Base-by-base conservation (phyloP, 164 flowering plant genomes). In the Akebia trifoliata region DNA sequence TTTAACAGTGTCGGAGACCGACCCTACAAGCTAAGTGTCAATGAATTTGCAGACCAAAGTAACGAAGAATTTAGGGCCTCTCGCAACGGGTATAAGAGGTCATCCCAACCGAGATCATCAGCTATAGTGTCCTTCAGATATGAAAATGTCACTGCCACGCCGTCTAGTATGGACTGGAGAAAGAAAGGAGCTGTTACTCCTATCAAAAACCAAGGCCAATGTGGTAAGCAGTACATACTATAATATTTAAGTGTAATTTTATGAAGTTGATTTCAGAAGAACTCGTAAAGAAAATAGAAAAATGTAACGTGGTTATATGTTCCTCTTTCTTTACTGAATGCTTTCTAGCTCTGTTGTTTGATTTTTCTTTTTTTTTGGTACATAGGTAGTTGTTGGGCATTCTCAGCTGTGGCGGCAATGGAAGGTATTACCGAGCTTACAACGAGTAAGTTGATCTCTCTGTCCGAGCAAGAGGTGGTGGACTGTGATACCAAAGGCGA, bases 341-440 rank as follows among this genome's bases (percentile, higher is more conserved):
- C n/a, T n/a, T n/a, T n/a, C n/a, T n/a, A n/a, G n/a, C n/a, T n/a
- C n/a, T n/a, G n/a, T n/a, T n/a, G n/a, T n/a, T n/a, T n/a, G n/a
- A n/a, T n/a, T n/a, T n/a, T n/a, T n/a, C n/a, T n/a, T 8, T 36
- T 25, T 36, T n/a, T n/a, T n/a, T n/a, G n/a, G 0, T 35, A 22
- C 18, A 15, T 14, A 70, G 70, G 74, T n/a, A n/a, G n/a, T n/a
- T n/a, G n/a, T 31, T 74, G 77, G 77, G 74, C 77, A n/a, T 74
- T 74, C 39, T 70, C 75, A 12, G 50, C 71, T 2, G 69, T 65
- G n/a, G 73, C 61, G 3, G 76, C 76, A 0, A 39, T 54, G 20
- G 79, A 72, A 56, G 74, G 76, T 4, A 50, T 64, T 2, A 57
- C 26, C 50, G 40, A 62, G 35, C 50, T 72, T 45, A 60, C 20